A percentile compares a stretch with the other conserved stretches of the same genome.
Conservation (phyloP, 2,329 filamentous ascomycete species). For the Xylariomycetidae sp. region DNA sequence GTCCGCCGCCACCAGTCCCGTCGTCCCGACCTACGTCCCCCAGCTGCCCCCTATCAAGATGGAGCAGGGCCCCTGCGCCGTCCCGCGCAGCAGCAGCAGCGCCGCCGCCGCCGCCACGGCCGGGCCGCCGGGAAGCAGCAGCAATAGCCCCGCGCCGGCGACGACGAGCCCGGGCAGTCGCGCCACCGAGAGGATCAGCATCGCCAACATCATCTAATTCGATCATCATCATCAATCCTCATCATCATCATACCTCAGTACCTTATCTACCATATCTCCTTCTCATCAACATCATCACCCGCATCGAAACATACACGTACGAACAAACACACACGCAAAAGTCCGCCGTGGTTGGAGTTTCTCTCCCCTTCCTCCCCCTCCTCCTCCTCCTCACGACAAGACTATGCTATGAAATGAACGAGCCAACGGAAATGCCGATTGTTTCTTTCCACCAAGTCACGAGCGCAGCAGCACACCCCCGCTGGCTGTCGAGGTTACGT, state of each 20-base stretch:
- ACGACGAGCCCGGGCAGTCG: constrained; percentile 26
- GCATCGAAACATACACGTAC: neutral
- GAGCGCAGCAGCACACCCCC: too few relatives aligned
- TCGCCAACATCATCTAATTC: constrained; percentile 37
- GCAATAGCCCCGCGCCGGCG: constrained; percentile 29
- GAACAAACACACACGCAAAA: constrained; percentile 10
- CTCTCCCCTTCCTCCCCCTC: too few relatives aligned
- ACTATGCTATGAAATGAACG: too few relatives aligned
- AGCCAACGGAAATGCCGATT: too few relatives aligned
- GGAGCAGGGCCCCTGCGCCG: constrained; percentile 14
- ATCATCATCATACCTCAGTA: too few relatives aligned
- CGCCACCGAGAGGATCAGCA: constrained; percentile 39
- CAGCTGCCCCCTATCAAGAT: constrained; percentile 27
- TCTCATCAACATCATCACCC: neutral
- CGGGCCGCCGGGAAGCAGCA: constrained; percentile 17
- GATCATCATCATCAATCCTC: too few relatives aligned
- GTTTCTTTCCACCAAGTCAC: too few relatives aligned
- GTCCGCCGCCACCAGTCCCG: constrained; percentile 14
- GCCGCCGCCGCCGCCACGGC: too few relatives aligned
- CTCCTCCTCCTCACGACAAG: too few relatives aligned
- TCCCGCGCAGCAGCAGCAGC: neutral
- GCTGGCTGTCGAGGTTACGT: too few relatives aligned
- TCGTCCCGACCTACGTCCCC: constrained; percentile 9
- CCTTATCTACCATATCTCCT: neutral
- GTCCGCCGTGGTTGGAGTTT: too few relatives aligned